Conservation (phyloP, 805 yeast species). For the Priceomyces castillae region DNA sequence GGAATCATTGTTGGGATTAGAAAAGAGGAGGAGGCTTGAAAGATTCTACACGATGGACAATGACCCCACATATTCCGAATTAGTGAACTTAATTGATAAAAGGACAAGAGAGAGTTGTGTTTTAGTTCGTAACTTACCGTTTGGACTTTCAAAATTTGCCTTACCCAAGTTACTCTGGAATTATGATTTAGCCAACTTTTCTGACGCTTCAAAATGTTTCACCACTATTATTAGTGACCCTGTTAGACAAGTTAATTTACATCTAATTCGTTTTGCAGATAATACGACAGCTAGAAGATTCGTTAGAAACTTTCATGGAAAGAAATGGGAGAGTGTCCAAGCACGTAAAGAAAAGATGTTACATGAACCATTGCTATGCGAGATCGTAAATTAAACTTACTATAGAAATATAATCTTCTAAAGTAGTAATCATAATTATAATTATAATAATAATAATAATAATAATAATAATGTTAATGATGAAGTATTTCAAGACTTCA, state of each 20-base stretch:
- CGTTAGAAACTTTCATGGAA: slow-evolving; percentile 53
- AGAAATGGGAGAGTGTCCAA: slow-evolving; percentile 31
- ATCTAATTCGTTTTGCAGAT: slow-evolving; percentile 45
- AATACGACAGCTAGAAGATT: slow-evolving; percentile 48
- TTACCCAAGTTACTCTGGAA: slow-evolving; percentile 47
- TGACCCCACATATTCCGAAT: slow-evolving; percentile 9
- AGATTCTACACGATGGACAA: slow-evolving; percentile 2
- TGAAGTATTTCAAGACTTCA: neutral
- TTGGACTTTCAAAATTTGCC: slow-evolving; percentile 35
- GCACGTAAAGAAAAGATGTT: slow-evolving; percentile 25
- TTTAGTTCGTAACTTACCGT: slow-evolving; percentile 47
- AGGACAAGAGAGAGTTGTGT: slow-evolving; percentile 26
- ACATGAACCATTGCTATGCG: slow-evolving; percentile 39
- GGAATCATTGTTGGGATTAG: slow-evolving; percentile 2
- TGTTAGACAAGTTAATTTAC: slow-evolving; percentile 21
- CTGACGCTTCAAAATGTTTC: slow-evolving; percentile 17
- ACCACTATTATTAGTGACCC: slow-evolving; percentile 26
- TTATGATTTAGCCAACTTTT: slow-evolving; percentile 37
- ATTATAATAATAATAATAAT: too few species aligned
- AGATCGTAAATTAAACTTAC: slow-evolving; percentile 23
- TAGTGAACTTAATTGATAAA: slow-evolving; percentile 18
- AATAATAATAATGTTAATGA: too few species aligned
- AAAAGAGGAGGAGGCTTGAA: neutral
- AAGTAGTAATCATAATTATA: too few species aligned
- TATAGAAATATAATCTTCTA: neutral